Percentiles rank a stretch among this genome's conserved stretches.
These are phyloP conservation scores for Corymbia citriodora DNA, from an alignment of 441 rosid species.

Conservation along the genomic window DNA sequence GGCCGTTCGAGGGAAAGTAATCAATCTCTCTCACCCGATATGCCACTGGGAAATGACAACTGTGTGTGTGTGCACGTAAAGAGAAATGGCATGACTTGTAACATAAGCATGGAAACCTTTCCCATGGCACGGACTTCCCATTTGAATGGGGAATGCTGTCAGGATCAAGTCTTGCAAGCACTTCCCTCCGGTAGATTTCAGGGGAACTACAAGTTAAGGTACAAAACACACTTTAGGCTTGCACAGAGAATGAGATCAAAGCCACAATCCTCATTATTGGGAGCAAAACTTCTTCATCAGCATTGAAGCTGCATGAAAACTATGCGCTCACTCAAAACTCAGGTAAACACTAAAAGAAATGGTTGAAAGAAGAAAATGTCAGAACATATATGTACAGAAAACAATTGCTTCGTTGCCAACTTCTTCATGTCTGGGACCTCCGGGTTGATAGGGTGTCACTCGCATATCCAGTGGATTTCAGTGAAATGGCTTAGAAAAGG, in stretches of 20 bases:
- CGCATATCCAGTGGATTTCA: background rate
- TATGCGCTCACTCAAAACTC: background rate
- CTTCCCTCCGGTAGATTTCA: background rate
- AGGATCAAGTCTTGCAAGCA: background rate
- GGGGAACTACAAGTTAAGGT: background rate
- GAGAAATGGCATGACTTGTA: background rate
- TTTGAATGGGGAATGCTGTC: background rate
- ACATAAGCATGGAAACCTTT: background rate
- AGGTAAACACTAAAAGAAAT: background rate
- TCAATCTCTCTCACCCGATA: background rate
- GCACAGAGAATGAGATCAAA: background rate
- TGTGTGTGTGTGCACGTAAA: rapidly evolving
- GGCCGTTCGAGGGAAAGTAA: background rate
- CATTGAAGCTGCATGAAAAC: background rate
- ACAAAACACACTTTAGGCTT: background rate
- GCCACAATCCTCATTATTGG: background rate
- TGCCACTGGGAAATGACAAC: background rate
- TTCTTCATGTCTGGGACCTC: background rate
- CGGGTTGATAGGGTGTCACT: background rate
- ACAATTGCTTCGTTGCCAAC: background rate
- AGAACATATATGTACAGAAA: background rate
- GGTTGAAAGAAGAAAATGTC: background rate
- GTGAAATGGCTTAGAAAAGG: background rate
- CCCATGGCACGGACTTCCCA: background rate
- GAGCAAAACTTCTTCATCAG: background rate